Evolutionary conservation across 345 rosid species (phyloP).

Genomic region (Pugionium cornutum): DNA sequence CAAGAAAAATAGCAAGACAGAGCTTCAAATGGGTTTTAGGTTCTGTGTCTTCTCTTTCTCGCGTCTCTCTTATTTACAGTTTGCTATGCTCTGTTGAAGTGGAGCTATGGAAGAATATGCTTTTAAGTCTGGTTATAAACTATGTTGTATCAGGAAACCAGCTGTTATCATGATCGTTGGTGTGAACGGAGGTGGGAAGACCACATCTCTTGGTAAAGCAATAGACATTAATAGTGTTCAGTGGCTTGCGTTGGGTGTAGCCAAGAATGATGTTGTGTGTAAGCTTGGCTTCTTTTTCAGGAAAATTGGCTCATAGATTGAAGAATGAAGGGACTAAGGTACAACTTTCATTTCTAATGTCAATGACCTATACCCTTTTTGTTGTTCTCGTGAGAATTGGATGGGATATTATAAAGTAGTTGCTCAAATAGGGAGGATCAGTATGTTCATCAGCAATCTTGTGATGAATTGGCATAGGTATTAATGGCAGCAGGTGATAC

Average conservation of each 20-base stretch:
- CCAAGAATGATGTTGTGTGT: neutral
- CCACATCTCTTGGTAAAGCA: conserved; percentile 89
- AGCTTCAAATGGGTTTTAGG: conserved; percentile 91
- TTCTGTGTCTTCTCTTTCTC: conserved; percentile 33
- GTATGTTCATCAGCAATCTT: conserved; percentile 38
- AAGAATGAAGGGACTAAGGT: conserved; percentile 90
- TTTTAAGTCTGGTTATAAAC: conserved; percentile 16
- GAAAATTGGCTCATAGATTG: conserved; percentile 86
- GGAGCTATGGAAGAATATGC: conserved; percentile 14
- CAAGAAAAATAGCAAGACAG: conserved; percentile 67
- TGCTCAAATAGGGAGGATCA: conserved; percentile 25
- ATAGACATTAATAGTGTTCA: neutral
- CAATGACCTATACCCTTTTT: neutral
- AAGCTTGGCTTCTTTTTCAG: conserved; percentile 48
- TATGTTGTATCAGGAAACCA: conserved; percentile 65
- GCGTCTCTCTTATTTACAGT: no score
- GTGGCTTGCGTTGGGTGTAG: neutral
- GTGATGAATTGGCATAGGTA: conserved; percentile 56
- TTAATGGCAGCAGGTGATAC: conserved; percentile 98
- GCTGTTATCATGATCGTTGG: conserved; percentile 89
- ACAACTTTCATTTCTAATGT: conserved; percentile 25
- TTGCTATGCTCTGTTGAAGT: conserved; percentile 19
- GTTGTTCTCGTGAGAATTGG: conserved; percentile 8
- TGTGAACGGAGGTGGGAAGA: conserved; percentile 96
- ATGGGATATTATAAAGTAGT: conserved; percentile 6